Evolutionary conservation across 2,329 filamentous ascomycete species (phyloP).

Genomic region (Neofusicoccum ribis): DNA sequence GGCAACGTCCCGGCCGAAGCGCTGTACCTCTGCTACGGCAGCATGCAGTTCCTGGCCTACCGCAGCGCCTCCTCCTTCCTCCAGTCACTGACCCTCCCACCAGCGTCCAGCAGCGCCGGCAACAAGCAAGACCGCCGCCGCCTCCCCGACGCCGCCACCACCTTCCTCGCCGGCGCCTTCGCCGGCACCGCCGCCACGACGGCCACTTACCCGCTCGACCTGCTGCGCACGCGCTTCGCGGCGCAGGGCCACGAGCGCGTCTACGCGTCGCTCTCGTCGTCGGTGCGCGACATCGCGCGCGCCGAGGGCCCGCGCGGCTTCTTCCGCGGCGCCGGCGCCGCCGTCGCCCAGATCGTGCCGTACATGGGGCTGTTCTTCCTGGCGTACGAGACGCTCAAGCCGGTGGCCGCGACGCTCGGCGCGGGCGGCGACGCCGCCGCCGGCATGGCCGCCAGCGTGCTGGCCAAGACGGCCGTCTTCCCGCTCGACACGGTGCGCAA

Average conservation of each 20-base stretch:
- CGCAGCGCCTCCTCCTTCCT: conserved; percentile 71
- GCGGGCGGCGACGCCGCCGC: conserved; percentile 82
- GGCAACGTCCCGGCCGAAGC: conserved; percentile 95
- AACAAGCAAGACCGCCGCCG: not conserved
- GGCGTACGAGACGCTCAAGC: conserved; percentile 73
- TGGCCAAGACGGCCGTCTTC: conserved; percentile 88
- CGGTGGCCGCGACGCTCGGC: conserved; percentile 51
- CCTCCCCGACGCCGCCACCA: conserved; percentile 68
- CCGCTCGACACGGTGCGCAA: conserved; percentile 92
- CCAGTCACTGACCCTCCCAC: conserved; percentile 48
- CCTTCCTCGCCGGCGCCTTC: conserved; percentile 78
- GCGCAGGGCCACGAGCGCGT: conserved; percentile 81
- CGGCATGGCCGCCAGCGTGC: conserved; percentile 74
- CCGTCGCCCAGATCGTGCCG: conserved; percentile 83
- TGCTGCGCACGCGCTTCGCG: conserved; percentile 93
- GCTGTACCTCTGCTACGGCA: conserved; percentile 89
- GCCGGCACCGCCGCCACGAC: conserved; percentile 83
- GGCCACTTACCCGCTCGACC: conserved; percentile 86
- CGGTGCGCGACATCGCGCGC: conserved; percentile 69
- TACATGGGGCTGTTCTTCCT: conserved; percentile 98
- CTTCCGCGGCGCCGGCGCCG: conserved; percentile 82
- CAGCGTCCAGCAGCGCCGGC: conserved; percentile 26
- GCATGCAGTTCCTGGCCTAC: conserved; percentile 87
- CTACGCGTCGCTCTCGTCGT: conserved; percentile 70
- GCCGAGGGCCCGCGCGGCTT: conserved; percentile 79